Base-by-base conservation (phyloP, 2,329 filamentous ascomycete genomes). In the Colletotrichum tamarilloi region DNA sequence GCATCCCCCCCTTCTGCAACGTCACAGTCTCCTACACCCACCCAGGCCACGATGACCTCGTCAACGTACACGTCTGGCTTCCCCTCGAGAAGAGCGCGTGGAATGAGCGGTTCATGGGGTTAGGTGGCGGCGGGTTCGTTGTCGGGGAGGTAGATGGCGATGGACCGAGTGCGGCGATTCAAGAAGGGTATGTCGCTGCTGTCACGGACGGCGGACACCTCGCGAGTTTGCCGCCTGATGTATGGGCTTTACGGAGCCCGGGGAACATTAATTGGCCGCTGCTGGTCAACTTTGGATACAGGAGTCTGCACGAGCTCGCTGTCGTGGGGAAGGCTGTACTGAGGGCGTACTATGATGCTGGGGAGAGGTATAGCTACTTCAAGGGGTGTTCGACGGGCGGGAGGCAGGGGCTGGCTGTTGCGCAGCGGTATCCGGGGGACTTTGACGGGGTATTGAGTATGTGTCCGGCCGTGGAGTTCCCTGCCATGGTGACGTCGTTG, bases 341-440 rank as follows among this genome's bases (percentile, higher is more conserved):
- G 3, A 74, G 84, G 32, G 77, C 80, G 12, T 89, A 86, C 77
- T 91, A 91, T 75, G 80, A 82, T 0, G 73, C 67, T 2, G 5
- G 26, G 0, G 78, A 80, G 0, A 86, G 85, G 68, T 87, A 84
- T 0, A 59, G 64, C 11, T 92, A 91, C 78, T 91, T 87, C 72
- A 77, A 87, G 2, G 90, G 90, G 8, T 92, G 90, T 77, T 91
- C 88, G 0, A 87, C 88, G 0, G 90, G 91, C 6, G 90, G 90
- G 0, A 83, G 90, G 0, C 88, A 92, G 81, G 90, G 89, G 4
- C 80, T 90, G 32, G 88, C 87, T 57, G 84, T 85, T 9, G 85
- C 87, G 0, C 85, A 91, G 76, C 76, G 81, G n/a, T 90, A 85
- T 71, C 89, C 90, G 0, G 82, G 86, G 0, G 89, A 91, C 73